A percentile compares a stretch with the other conserved stretches of the same genome.
phyloP scores from a whole-genome alignment of 805 yeast genomes.

The Zygosaccharomyces gambellarensis region DNA sequence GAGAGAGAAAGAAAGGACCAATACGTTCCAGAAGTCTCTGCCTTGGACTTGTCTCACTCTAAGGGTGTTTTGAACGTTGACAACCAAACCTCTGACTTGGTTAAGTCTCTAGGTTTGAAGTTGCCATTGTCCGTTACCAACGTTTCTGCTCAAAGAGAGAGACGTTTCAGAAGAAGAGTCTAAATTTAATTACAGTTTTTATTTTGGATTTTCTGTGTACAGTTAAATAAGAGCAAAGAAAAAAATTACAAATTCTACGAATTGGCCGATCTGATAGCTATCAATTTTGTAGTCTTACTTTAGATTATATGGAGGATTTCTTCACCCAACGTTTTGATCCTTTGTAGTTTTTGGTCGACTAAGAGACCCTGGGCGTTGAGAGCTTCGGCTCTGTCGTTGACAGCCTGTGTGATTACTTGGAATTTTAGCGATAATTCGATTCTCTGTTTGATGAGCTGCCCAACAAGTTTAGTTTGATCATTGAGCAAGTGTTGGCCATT shows the following conservation, averaged over 20 bases:
- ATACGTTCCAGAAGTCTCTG: constrained; percentile 99
- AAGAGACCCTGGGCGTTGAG: constrained; percentile 32
- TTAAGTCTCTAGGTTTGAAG: constrained; percentile 88
- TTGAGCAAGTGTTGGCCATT: constrained; percentile 34
- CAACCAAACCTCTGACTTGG: constrained; percentile 92
- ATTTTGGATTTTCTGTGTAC: constrained; percentile 21
- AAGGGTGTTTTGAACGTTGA: constrained; percentile 96
- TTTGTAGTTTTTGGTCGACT: constrained; percentile 34
- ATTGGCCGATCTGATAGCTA: constrained; percentile 13
- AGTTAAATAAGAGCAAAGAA: constrained; percentile 13
- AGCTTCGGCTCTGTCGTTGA: constrained; percentile 36
- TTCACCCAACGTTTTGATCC: constrained; percentile 40
- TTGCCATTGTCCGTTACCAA: constrained; percentile 81
- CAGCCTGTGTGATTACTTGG: constrained; percentile 35
- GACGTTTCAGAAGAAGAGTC: constrained; percentile 91
- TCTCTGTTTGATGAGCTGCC: constrained; percentile 37
- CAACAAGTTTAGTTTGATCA: constrained; percentile 35
- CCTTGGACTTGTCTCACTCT: constrained; percentile 95
- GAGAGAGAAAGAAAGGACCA: constrained; percentile 99
- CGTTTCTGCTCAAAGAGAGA: constrained; percentile 84
- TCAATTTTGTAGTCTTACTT: constrained; percentile 2
- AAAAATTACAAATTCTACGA: constrained; percentile 8
- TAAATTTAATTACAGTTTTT: constrained; percentile 34
- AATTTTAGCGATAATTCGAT: constrained; percentile 39
- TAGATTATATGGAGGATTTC: constrained; percentile 37